Base-by-base conservation (phyloP, 345 rosid genomes). In the Durio zibethinus region DNA sequence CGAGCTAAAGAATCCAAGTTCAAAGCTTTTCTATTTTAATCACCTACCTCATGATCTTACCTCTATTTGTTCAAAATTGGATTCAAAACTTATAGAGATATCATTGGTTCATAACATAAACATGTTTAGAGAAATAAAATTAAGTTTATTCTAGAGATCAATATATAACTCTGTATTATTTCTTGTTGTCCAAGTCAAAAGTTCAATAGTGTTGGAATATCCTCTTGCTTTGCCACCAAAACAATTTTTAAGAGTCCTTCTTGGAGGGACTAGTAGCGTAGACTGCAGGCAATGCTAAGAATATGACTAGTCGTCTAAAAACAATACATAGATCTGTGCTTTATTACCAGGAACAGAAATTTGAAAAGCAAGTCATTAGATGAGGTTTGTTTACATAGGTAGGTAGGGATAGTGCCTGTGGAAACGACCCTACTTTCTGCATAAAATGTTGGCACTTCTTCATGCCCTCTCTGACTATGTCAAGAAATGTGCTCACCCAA, bases 201-300 rank as follows among this genome's bases (percentile, higher is more conserved):
- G 59, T 53, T 53, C 25, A 53, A n/a, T n/a, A 53, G 59, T n/a
- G 10, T 20, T 5, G 59, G 59, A n/a, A 53, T 36, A 18, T 5
- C 23, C 9, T 52, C 57, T 5, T 9, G 11, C 27, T 38, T 4
- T 36, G 4, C 38, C 38, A 36, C 38, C 4, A 36, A 36, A 33
- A 33, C 36, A 33, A 33, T 4, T 33, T 33, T 36, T 4, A 36
- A 2, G 38, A 36, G 38, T 36, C 38, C 5, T 36, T 5, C 6
- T 36, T 36, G 38, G 38, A 36, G 38, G 8, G 8, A 16, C 54
- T 16, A n/a, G 71, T 65, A 31, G 25, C 48, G 71, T 65, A n/a
- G 18, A 48, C 48, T 21, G 62, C 29, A 77, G 82, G 82, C 29
- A 38, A 80, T 50, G 43, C 57, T 10, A 29, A 79, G 67, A 65